Base-by-base conservation (phyloP, 2,329 filamentous ascomycete genomes). In the Graphiopsis chlorocephala region DNA sequence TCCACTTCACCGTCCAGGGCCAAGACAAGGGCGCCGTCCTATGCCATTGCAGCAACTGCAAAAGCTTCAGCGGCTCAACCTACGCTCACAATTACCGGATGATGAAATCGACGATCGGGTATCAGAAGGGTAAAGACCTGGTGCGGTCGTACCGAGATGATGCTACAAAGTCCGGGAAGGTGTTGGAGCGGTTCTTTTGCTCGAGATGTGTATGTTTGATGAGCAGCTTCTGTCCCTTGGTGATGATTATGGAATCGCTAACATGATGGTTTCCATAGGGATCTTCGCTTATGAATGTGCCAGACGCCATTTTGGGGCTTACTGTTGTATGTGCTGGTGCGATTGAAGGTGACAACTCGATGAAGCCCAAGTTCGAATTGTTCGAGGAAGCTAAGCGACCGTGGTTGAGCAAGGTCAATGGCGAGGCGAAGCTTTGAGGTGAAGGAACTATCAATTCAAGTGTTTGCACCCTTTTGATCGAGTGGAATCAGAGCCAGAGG, bases 51-150 rank as follows among this genome's bases (percentile, higher is more conserved):
- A 56, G 55, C 61, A 72, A 73, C 35, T 73, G 72, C 60, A 67
- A 68, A n/a, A 63, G 67, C 47, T 63, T 68, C 26, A 63, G 45
- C 28, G 72, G 72, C 11, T 71, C 69, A 35, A 63, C 72, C 8
- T 75, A 74, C 63, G 69, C 68, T 50, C 68, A 75, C 65, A 75
- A 75, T 53, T 68, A 72, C 31, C 69, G 73, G 45, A 69, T 72
- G 63, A 68, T 68, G 55, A 68, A 73, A n/a, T 61, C 68, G 23
- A 60, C 68, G 5, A 56, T 74, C 59, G 67, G 65, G 15, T 66
- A 73, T 50, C n/a, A 67, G 20, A 66, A 70, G 55, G 73, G 72
- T 25, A 56, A 70, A 57, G 65, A 73, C 23, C 14, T 65, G 8
- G 56, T 75, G 15, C 67, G 62, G 38, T 57, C 66, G 60, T 73